A percentile compares a stretch with the other conserved stretches of the same genome.
Evolutionary conservation across 148 eudicot genomes (phyloP).

Genomic region (Vaccinium corymbosum): DNA sequence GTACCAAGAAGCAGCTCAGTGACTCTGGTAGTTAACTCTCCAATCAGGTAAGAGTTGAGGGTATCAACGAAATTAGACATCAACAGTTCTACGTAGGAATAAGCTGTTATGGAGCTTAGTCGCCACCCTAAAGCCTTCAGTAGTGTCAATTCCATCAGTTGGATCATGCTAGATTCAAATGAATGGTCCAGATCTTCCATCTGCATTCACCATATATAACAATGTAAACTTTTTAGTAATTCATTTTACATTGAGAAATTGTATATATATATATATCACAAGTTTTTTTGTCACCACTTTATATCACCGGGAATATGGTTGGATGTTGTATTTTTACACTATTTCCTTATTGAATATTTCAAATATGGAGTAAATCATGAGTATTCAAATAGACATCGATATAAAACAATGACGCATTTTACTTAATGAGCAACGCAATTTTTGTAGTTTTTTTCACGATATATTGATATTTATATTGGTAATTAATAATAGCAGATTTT

Average conservation of each 20-base stretch:
- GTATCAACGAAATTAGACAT: conserved; percentile 7
- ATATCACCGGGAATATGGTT: background rate
- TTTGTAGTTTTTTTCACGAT: background rate
- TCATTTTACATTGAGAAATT: background rate
- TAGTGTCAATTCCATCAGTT: conserved; percentile 36
- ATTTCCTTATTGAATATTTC: background rate
- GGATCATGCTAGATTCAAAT: conserved; percentile 27
- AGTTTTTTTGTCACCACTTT: background rate
- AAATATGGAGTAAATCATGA: background rate
- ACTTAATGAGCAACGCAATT: too few species aligned
- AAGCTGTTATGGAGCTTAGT: conserved; percentile 27
- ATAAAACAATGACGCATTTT: background rate
- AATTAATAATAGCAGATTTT: background rate
- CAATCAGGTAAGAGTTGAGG: conserved; percentile 2
- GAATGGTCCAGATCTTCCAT: conserved; percentile 26
- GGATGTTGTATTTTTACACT: background rate
- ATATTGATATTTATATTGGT: background rate
- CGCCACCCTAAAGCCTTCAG: conserved; percentile 34
- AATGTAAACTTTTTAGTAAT: background rate
- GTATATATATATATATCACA: background rate
- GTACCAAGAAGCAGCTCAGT: conserved; percentile 22
- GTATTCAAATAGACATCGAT: background rate
- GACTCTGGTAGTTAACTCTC: conserved; percentile 13
- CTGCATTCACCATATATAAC: conserved; percentile 12
- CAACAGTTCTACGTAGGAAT: conserved; percentile 30